Percentiles rank a stretch among this genome's conserved stretches.
Conservation (phyloP, 441 rosid species). For the Euphorbia celastroides region DNA sequence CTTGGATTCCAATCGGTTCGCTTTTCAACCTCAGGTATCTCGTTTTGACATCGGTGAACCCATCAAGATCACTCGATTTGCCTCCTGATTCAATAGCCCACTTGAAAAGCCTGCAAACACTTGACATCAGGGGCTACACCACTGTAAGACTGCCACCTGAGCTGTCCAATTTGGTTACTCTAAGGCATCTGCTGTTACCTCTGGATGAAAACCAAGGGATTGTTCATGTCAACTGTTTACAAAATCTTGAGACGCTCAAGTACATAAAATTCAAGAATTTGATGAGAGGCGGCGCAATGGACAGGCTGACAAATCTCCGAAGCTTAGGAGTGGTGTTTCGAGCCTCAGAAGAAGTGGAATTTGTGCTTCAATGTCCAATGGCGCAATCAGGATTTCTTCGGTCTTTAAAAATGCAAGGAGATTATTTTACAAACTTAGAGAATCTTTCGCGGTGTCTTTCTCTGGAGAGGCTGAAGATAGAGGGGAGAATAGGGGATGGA, state of each 20-base stretch:
- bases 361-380: background rate
- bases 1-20: background rate
- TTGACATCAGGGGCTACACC: background rate
- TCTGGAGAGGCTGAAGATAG: background rate
- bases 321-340: background rate
- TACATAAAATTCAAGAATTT: background rate
- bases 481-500: background rate
- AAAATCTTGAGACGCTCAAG: background rate
- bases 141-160: background rate
- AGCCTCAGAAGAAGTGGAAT: background rate
- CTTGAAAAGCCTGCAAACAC: background rate
- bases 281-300: background rate
- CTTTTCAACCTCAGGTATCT: background rate
- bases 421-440: background rate
- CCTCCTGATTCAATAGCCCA: background rate
- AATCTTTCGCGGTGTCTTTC: background rate
- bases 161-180: background rate
- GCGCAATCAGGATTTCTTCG: background rate
- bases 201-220: background rate
- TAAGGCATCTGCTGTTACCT: background rate
- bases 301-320: background rate
- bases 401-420: background rate
- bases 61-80: background rate
- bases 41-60: background rate
- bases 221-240: background rate